phyloP scores from a whole-genome alignment of 805 yeast species.

The Pichia paraexigua region DNA sequence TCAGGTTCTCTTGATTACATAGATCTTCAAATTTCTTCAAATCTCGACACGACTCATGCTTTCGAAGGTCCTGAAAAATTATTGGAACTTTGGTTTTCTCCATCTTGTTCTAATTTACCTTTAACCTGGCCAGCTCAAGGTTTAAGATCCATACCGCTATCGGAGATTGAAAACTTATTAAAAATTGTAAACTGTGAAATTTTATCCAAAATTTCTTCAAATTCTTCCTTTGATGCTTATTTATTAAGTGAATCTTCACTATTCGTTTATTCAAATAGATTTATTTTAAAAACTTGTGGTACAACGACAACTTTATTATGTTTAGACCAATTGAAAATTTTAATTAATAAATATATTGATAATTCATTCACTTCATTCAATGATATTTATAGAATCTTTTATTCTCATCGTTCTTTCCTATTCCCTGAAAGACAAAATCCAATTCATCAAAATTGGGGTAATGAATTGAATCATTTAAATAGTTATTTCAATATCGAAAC shows the following conservation, averaged over 20 bases:
- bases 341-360: conserved; percentile 34
- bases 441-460: conserved; percentile 79
- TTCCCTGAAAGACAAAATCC: conserved; percentile 79
- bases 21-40: conserved; percentile 71
- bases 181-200: conserved; percentile 85
- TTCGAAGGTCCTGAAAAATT: conserved; percentile 97
- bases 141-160: conserved; percentile 56
- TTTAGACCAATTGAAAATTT: conserved; percentile 52
- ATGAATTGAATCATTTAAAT: conserved; percentile 67
- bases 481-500: conserved; percentile 52
- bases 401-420: conserved; percentile 88
- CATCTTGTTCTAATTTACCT: conserved; percentile 34
- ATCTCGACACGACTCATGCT: conserved; percentile 81
- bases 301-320: conserved; percentile 87
- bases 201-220: conserved; percentile 65
- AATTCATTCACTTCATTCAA: conserved; percentile 30
- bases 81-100: conserved; percentile 81
- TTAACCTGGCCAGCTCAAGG: conserved; percentile 34
- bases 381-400: conserved; percentile 58
- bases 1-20: conserved; percentile 32
- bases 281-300: conserved; percentile 91
- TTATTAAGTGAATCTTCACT: conserved; percentile 82
- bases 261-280: conserved; percentile 79
- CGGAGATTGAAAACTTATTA: conserved; percentile 62
- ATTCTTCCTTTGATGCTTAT: conserved; percentile 62